Percentiles rank a stretch among this genome's conserved stretches.
phyloP scores from a whole-genome alignment of 2,329 filamentous ascomycete genomes.

The Xylaria sp. region DNA sequence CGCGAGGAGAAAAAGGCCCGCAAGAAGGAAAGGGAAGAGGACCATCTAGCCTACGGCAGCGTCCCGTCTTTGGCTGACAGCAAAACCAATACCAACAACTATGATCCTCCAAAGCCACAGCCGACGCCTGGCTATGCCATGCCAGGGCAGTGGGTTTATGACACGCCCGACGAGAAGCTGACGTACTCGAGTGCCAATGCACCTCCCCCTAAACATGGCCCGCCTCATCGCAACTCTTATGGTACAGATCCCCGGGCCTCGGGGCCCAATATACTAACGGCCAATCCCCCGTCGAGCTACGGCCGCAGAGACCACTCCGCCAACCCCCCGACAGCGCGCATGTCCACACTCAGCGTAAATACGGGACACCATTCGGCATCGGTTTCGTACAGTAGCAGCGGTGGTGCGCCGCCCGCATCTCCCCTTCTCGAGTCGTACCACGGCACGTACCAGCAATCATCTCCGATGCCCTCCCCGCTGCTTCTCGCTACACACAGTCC shows the following conservation, averaged over 20 bases:
- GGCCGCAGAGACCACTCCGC: constrained; percentile 57
- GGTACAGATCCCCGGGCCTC: constrained; percentile 54
- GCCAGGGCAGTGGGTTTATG: constrained; percentile 55
- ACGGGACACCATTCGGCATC: constrained; percentile 56
- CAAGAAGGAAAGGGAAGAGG: constrained; percentile 54
- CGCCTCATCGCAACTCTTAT: constrained; percentile 50
- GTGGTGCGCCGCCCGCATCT: constrained; percentile 72
- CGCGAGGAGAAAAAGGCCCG: constrained; percentile 50
- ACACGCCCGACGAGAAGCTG: constrained; percentile 50
- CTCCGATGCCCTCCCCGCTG: constrained; percentile 90
- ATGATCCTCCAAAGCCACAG: constrained; percentile 26
- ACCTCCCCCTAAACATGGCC: constrained; percentile 40
- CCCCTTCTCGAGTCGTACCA: constrained; percentile 92
- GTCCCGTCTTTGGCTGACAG: constrained; percentile 33
- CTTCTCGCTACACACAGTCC: constrained; percentile 66
- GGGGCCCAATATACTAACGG: constrained; percentile 55
- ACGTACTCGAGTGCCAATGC: constrained; percentile 48
- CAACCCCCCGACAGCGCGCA: constrained; percentile 60
- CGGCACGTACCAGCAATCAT: constrained; percentile 93
- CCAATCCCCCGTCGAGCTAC: constrained; percentile 52
- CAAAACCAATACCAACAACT: constrained; percentile 32
- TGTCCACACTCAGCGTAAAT: constrained; percentile 65
- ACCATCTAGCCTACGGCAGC: constrained; percentile 64
- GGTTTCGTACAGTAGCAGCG: constrained; percentile 57
- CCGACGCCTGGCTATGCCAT: constrained; percentile 50